phyloP scores from a whole-genome alignment of 2,329 filamentous ascomycete species.

The Paradendryphiella salina region DNA sequence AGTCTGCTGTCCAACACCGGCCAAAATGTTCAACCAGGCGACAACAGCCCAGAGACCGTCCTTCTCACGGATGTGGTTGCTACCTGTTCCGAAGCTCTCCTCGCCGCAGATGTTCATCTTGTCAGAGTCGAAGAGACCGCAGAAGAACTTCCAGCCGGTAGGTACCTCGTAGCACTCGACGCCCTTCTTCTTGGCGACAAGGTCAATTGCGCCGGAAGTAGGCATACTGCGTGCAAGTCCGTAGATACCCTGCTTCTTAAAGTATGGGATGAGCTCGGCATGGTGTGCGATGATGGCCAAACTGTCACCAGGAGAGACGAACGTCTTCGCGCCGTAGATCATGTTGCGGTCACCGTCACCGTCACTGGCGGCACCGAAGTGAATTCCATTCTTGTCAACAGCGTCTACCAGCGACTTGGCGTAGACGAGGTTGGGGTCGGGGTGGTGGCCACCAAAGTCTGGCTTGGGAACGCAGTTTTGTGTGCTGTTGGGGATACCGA shows the following conservation, averaged over 20 bases:
- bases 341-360: slow-evolving; percentile 99
- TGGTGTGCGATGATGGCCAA: slow-evolving; percentile 98
- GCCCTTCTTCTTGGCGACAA: slow-evolving; percentile 92
- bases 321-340: slow-evolving; percentile 97
- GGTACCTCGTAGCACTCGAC: slow-evolving; percentile 94
- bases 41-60: slow-evolving; percentile 97
- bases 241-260: slow-evolving; percentile 95
- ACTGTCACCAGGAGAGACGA: slow-evolving; percentile 96
- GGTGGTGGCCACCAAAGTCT: slow-evolving; percentile 96
- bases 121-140: slow-evolving; percentile 93
- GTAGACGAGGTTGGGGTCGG: slow-evolving; percentile 96
- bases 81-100: slow-evolving; percentile 96
- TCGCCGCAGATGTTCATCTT: slow-evolving; percentile 99
- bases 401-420: slow-evolving; percentile 91
- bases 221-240: slow-evolving; percentile 97
- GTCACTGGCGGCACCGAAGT: slow-evolving; percentile 94
- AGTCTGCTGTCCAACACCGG: slow-evolving; percentile 82
- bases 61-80: slow-evolving; percentile 99
- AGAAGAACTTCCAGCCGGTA: slow-evolving; percentile 98
- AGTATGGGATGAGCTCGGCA: slow-evolving; percentile 94
- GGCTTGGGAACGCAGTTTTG: slow-evolving; percentile 92
- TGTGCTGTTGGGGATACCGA: slow-evolving; percentile 77
- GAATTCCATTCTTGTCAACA: slow-evolving; percentile 87
- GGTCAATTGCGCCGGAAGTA: slow-evolving; percentile 90
- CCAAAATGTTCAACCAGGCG: slow-evolving; percentile 98